Evolutionary conservation across 345 rosid genomes (phyloP).

Genomic region (Melaleuca alternifolia): DNA sequence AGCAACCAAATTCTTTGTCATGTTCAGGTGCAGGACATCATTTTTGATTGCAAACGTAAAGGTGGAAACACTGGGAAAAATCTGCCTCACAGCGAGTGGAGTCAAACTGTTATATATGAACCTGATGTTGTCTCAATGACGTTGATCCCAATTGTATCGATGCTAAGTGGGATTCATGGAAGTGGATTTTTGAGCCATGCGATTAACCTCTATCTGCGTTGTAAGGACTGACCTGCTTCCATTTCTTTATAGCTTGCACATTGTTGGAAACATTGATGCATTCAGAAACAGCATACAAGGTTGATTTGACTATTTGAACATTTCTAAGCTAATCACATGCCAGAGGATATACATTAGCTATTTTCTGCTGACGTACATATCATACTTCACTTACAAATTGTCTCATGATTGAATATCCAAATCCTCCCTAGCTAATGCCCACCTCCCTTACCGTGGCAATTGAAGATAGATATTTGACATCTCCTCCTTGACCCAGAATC

Average conservation of each 20-base stretch:
- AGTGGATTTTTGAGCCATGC: constrained; percentile 45
- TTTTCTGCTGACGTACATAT: not conserved
- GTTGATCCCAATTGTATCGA: constrained; percentile 37
- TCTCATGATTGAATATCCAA: not conserved
- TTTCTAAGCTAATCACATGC: not conserved
- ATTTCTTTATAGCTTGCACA: not conserved
- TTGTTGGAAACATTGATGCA: not conserved
- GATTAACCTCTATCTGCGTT: constrained; percentile 41
- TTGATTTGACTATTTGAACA: not conserved
- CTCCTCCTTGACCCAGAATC: not conserved
- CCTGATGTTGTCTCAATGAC: constrained; percentile 46
- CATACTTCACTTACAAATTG: not conserved
- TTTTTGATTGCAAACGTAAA: constrained; percentile 26
- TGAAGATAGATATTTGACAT: not conserved
- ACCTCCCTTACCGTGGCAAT: not conserved
- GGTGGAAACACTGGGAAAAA: constrained; percentile 23
- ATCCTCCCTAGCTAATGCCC: not conserved
- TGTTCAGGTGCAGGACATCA: constrained; percentile 24
- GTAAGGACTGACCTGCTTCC: constrained; percentile 8
- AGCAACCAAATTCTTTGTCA: not conserved
- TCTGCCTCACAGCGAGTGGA: constrained; percentile 29
- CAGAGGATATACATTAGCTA: not conserved
- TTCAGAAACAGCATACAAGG: not conserved
- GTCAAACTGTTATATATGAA: constrained; percentile 28
- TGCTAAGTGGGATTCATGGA: constrained; percentile 35